Evolutionary conservation across 2,329 filamentous ascomycete genomes (phyloP), one percentile per base, ranked within the genome.

Genomic region (Cladosporium cucumerinum): DNA sequence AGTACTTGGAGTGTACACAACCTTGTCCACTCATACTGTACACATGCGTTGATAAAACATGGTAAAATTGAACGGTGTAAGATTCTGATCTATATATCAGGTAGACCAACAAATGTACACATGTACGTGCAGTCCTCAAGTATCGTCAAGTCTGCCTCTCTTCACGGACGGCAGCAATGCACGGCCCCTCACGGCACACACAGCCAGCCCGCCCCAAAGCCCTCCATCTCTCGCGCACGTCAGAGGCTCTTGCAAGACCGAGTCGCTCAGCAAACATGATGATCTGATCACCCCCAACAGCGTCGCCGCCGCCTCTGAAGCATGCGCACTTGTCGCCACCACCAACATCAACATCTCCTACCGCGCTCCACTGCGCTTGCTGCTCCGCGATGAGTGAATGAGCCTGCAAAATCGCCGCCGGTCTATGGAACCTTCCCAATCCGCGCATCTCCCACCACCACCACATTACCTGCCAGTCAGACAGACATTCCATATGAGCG

Each of bases 301-400:
- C 32, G 32, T 48, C 21, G 48, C 30, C 46, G 14, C 11, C 12
- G 34, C 34, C 34, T 39, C 34, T 43, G 23, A 61, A 61, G 59
- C 48, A 61, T 61, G 59, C 59, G 46, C 59, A 39, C 32, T 43
- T 54, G 59, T 36, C 48, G 48, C 32, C 46, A 61, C 48, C 30
- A 32, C 51, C 51, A 54, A n/a, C 51, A 34, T 34, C 32, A 46
- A 46, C n/a, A 54, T 32, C 48, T 16, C 30, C 16, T 54, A 49
- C 30, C 48, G 59, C 59, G 59, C 59, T 52, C 59, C 59, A 18
- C 48, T 21, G 59, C 59, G 59, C 59, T 32, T 61, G 59, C 59
- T 51, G 59, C 48, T 61, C 59, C 59, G 48, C 59, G 48, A 61
- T 61, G 59, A 61, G 59, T 61, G 59, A 61, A 61, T 61, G 48